Base-by-base conservation (phyloP, 495 filamentous ascomycete genomes). In the Neurospora cerealis region DNA sequence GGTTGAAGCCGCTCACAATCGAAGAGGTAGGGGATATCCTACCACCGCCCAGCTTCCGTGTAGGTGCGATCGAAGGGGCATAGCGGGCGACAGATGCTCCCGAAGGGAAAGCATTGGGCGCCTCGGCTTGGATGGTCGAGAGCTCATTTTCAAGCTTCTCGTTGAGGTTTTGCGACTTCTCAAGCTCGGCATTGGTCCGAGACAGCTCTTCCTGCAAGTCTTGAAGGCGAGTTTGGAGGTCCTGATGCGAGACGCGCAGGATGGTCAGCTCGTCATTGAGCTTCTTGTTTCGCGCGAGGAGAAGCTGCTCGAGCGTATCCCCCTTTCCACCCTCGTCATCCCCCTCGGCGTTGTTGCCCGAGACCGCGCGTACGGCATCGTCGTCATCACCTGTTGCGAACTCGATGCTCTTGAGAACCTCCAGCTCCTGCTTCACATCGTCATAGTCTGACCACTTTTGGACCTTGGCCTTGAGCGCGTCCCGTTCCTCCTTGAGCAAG, bases 391-490 rank as follows among this genome's bases (percentile, higher is more conserved):
- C 93, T 0, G 93, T 93, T 0, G 95, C 90, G 78, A 99, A 97
- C 79, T 99, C 96, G 74, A 99, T 97, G 76, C 95, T 96, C 90
- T 97, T 97, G 76, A 99, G 88, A 69, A 99, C 94, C 76, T 98
- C 96, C 34, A 99, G 87, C 81, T 99, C 96, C 72, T 94, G 91
- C 79, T 96, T 97, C 66, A 99, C 91, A 74, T 98, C 94, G 42
- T 97, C 93, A 78, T 99, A 99, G 80, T 99, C 96, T 75, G 91
- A 88, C 89, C 93, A 95, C 78, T 93, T 95, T 70, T 93, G 90
- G 24, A 98, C 87, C 80, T 94, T 96, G 36, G 86, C 85, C 77
- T 91, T 92, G 54, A 98, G 84, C 54, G 84, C 83, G 69, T 93
- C 91, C 54, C 91, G 86, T 75, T 95, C 93, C 37, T 88, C 86